phyloP scores from a whole-genome alignment of 805 yeast genomes.

The Saccharomycopsis olivae region DNA sequence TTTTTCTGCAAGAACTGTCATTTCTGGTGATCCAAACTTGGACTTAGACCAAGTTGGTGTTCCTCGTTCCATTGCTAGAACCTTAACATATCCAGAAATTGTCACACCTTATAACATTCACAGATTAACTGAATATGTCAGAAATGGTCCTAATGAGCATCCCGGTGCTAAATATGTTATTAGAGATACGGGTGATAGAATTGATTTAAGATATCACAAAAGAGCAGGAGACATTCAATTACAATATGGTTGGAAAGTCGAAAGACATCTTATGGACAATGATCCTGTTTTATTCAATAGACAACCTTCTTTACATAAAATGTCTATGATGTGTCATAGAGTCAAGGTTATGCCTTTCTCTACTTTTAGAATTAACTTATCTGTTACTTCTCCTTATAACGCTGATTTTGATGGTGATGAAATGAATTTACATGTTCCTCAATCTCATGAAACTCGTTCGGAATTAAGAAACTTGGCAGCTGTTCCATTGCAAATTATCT shows the following conservation, averaged over 20 bases:
- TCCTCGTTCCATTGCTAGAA: slow-evolving; percentile 91
- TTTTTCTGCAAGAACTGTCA: slow-evolving; percentile 97
- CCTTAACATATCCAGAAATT: slow-evolving; percentile 91
- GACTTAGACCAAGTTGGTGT: slow-evolving; percentile 99
- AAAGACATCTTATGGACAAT: slow-evolving; percentile 93
- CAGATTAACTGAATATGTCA: slow-evolving; percentile 80
- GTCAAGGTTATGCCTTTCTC: slow-evolving; percentile 98
- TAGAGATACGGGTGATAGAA: slow-evolving; percentile 98
- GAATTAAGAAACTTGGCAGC: slow-evolving; percentile 93
- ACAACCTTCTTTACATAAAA: slow-evolving; percentile 97
- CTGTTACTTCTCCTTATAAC: slow-evolving; percentile 98
- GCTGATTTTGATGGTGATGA: slow-evolving; percentile 99
- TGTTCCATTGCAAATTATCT: slow-evolving; percentile 94
- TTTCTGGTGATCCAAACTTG: slow-evolving; percentile 97
- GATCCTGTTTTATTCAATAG: slow-evolving; percentile 98
- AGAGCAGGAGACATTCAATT: slow-evolving; percentile 97
- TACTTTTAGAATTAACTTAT: slow-evolving; percentile 89
- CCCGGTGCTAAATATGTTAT: slow-evolving; percentile 99
- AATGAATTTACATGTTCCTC: slow-evolving; percentile 99
- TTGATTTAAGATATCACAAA: slow-evolving; percentile 91
- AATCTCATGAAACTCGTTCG: slow-evolving; percentile 95
- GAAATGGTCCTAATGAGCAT: slow-evolving; percentile 98
- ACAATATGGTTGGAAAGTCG: slow-evolving; percentile 99
- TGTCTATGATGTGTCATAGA: slow-evolving; percentile 99
- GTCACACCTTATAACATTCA: slow-evolving; percentile 97